Evolutionary conservation across 345 rosid genomes (phyloP), one percentile per base, ranked within the genome.

Genomic region (Eucalyptus pumila): DNA sequence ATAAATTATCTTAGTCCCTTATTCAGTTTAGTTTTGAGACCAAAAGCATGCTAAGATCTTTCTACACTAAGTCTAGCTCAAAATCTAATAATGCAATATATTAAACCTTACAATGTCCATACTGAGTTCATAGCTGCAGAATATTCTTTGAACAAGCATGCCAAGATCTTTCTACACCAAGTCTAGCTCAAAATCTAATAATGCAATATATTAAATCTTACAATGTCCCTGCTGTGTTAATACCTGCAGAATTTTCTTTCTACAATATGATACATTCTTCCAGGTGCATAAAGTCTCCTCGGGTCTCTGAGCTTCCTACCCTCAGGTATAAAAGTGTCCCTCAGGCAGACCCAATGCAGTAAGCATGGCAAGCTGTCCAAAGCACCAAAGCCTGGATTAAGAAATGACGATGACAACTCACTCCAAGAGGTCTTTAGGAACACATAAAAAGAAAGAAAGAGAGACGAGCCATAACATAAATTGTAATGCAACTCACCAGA

Each of bases 331-430:
- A 97, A 97, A 80, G 99, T 98, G 90, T 98, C 99, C 87, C 98
- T 93, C 95, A 96, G 94, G 95, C 99, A 98, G 88, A 97, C 94
- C 93, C 93, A 37, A 92, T 95, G 96, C 89, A 98, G 89, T 89
- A 97, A 92, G 94, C 99, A 98, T 81, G 99, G 99, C 96, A 98
- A 98, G 93, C 99, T 98, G 98, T 92, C 91, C 94, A 95, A 92
- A 91, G 91, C 93, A 93, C 90, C 93, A 93, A 92, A 91, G 49
- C 91, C 92, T 90, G 90, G 89, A 94, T 92, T 93, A 90, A 93
- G 92, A 92, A 83, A 91, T 90, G 50, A 85, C 92, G 37, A 90
- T 89, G 80, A 91, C 80, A 93, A 83, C 91, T 88, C 92, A 92
- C 91, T 89, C 87, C 88, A 80, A 16, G 80, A 85, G 80, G 89